These are phyloP conservation scores for Fomitopsis palustris DNA, from an alignment of 1,284 basidiomycete genomes.

Conservation along the genomic window DNA sequence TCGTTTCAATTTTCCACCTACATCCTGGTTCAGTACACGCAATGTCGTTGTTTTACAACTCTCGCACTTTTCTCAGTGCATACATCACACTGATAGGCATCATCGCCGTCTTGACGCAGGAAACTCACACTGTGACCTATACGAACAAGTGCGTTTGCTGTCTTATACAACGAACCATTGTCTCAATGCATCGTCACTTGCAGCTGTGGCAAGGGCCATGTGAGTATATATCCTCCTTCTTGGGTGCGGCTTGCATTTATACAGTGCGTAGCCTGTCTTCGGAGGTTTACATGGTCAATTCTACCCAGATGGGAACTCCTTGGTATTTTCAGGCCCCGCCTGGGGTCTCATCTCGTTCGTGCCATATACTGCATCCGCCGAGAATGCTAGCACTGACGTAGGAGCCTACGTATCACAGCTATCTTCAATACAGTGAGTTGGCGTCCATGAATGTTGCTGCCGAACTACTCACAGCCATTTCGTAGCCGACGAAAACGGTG, in stretches of 20 bases:
- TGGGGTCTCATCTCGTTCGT: neutral
- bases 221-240: neutral
- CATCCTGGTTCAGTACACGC: no score
- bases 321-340: neutral
- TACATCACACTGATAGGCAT: no score
- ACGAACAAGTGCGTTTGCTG: no score
- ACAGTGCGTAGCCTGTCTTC: neutral
- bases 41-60: no score
- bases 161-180: no score
- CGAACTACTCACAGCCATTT: neutral
- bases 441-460: neutral
- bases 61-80: no score
- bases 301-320: neutral
- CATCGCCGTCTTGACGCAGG: no score
- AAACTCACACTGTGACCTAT: no score
- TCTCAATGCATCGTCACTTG: no score
- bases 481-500: neutral
- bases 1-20: no score
- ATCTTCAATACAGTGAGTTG: neutral
- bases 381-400: neutral
- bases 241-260: neutral
- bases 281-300: neutral
- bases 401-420: neutral
- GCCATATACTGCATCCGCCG: neutral
- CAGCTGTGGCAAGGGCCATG: neutral